phyloP scores from a whole-genome alignment of 768 basidiomycete genomes.

The Kwoniella pini region DNA sequence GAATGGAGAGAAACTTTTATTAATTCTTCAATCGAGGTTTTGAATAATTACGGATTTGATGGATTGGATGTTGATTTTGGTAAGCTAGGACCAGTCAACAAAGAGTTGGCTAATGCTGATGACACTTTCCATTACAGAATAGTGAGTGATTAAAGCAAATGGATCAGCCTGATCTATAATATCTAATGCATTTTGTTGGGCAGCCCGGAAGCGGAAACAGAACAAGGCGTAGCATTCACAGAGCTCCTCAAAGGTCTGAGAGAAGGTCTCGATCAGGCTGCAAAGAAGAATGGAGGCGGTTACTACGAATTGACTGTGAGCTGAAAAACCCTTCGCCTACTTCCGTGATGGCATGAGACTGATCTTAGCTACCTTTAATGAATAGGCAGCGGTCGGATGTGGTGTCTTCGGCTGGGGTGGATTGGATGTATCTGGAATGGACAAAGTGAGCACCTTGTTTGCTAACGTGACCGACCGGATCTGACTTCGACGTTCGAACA shows the following conservation, averaged over 20 bases:
- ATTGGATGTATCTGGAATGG: constrained; percentile 81
- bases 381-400: constrained; percentile 81
- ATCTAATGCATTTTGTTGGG: not conserved
- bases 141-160: not conserved
- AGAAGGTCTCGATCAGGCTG: not conserved
- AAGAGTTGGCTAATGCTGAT: no score
- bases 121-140: not conserved
- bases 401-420: constrained; percentile 81
- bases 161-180: not conserved
- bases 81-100: not conserved
- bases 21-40: constrained; percentile 67
- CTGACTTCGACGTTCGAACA: no score
- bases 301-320: constrained; percentile 13
- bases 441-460: constrained; percentile 55
- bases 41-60: constrained; percentile 90
- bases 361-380: no score
- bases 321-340: not conserved
- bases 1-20: constrained; percentile 72
- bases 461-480: no score
- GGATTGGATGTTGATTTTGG: constrained; percentile 57
- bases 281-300: not conserved
- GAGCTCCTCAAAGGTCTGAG: constrained; percentile 9
- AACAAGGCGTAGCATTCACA: constrained; percentile 5
- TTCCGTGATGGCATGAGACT: not conserved
- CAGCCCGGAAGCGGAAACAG: not conserved